These are phyloP conservation scores for Coprinellus micaceus DNA, from an alignment of 768 basidiomycete species.

Conservation along the genomic window DNA sequence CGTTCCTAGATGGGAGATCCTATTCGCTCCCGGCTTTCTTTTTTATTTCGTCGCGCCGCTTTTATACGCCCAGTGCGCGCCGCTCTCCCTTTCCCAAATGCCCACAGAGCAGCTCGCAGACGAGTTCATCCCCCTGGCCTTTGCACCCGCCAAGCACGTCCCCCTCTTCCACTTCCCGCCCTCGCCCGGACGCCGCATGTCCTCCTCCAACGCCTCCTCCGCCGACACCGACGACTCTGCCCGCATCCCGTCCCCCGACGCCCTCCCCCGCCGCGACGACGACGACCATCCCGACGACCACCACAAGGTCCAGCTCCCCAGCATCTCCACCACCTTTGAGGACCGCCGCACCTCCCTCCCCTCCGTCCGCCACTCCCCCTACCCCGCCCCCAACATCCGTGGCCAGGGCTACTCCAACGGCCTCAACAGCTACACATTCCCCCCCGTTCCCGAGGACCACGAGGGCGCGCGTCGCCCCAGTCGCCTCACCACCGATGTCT, in stretches of 20 bases:
- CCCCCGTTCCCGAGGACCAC: conserved; percentile 42
- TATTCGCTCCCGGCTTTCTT: conserved; percentile 28
- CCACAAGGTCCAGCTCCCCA: conserved; percentile 68
- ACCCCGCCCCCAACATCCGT: conserved; percentile 47
- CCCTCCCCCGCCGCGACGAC: conserved; percentile 30
- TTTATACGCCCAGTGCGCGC: neutral
- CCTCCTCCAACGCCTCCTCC: conserved; percentile 65
- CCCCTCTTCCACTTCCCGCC: conserved; percentile 59
- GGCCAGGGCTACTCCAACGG: conserved; percentile 44
- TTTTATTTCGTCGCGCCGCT: neutral
- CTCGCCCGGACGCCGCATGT: conserved; percentile 77
- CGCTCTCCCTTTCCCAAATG: conserved; percentile 35
- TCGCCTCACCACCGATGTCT: conserved; percentile 43
- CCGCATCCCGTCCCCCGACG: conserved; percentile 57
- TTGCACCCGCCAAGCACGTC: conserved; percentile 59
- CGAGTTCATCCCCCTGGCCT: conserved; percentile 58
- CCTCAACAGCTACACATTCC: conserved; percentile 54
- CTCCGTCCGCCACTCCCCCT: conserved; percentile 54
- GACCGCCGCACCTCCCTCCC: conserved; percentile 69
- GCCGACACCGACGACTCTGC: conserved; percentile 67
- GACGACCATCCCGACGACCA: conserved; percentile 34
- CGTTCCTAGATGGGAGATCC: conserved; percentile 12
- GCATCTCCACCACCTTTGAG: conserved; percentile 69
- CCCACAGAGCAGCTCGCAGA: conserved; percentile 48
- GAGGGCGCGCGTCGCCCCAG: conserved; percentile 27